Base-by-base conservation (phyloP, 1,284 basidiomycete genomes). In the Ustilago bromivora region DNA sequence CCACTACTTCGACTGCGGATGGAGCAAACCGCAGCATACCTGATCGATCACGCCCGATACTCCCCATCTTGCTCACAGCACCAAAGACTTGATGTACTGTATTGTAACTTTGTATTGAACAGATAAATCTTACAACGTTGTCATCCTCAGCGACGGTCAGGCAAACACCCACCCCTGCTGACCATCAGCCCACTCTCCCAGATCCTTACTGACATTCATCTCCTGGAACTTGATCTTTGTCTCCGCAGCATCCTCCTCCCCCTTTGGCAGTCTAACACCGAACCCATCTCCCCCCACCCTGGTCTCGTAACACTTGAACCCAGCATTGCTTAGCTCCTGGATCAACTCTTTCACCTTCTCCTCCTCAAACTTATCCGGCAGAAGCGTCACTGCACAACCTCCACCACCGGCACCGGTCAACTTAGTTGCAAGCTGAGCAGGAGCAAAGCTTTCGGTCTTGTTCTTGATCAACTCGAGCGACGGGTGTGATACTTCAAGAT, bases 361-460 rank as follows among this genome's bases (percentile, higher is more conserved):
- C n/a, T 69, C 71, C 49, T 34, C 55, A 87, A 80, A 61, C 88
- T 94, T 90, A 87, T 98, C 95, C 57, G 96, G 96, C 58, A 99
- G 89, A 38, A 99, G 90, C 6, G 96, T 98, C 34, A 99, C 95
- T 2, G 96, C 93, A 84, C 97, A 99, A 17, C 97, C 97, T 17
- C 97, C 97, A 34, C 97, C 97, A n/a, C 97, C 97, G 3, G 97
- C 96, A 47, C 97, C 97, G 2, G 97, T 99, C 61, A 99, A 88
- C 88, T 99, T 99, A n/a, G 96, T 98, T 77, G 92, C 91, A 55
- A 99, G 88, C 28, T 74, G 40, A 5, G 28, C 55, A 6, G 51
- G 38, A 7, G 88, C 88, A 87, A 92, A 93, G 8, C 91, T 91
- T 71, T 88, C 83, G 0, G 95, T 94, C 80, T 90, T 91, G 36